Evolutionary conservation across 2,329 filamentous ascomycete genomes (phyloP).

Genomic region (Claviceps fusiformis): DNA sequence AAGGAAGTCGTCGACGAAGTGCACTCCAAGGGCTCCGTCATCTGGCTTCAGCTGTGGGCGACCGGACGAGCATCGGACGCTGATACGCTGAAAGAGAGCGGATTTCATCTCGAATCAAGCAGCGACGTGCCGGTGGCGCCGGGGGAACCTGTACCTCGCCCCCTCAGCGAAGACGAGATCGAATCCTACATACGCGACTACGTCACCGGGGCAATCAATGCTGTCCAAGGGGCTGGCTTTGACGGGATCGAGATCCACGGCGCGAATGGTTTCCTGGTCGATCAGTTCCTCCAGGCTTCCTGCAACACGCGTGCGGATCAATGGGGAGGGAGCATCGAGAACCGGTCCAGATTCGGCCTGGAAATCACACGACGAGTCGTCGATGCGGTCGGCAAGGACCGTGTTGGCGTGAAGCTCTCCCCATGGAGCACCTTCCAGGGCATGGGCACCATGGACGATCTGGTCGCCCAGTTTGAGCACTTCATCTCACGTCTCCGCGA

Average conservation of each 20-base stretch:
- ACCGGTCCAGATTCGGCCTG: slow-evolving; percentile 36
- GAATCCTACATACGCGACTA: slow-evolving; percentile 44
- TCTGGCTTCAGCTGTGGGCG: slow-evolving; percentile 50
- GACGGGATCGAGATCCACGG: slow-evolving; percentile 53
- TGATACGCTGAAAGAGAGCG: background rate
- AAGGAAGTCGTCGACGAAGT: slow-evolving; percentile 47
- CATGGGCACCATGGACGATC: slow-evolving; percentile 47
- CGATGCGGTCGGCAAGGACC: slow-evolving; percentile 33
- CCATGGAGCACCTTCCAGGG: slow-evolving; percentile 49
- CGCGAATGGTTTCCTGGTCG: slow-evolving; percentile 48
- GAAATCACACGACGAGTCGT: slow-evolving; percentile 31
- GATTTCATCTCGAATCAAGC: background rate
- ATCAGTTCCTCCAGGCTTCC: slow-evolving; percentile 42
- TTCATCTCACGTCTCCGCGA: slow-evolving; percentile 36
- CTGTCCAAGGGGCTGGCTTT: slow-evolving; percentile 47
- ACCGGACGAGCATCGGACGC: slow-evolving; percentile 35
- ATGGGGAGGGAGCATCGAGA: slow-evolving; percentile 39
- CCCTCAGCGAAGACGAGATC: slow-evolving; percentile 53
- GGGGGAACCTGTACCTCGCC: slow-evolving; percentile 11
- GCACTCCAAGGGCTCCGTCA: slow-evolving; percentile 37
- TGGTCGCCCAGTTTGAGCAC: slow-evolving; percentile 48
- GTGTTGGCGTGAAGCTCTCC: slow-evolving; percentile 41
- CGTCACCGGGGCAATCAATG: slow-evolving; percentile 36
- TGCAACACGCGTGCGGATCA: slow-evolving; percentile 36
- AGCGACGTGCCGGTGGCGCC: background rate